phyloP scores from a whole-genome alignment of 305 asterid species.

The Plantago coronopus region DNA sequence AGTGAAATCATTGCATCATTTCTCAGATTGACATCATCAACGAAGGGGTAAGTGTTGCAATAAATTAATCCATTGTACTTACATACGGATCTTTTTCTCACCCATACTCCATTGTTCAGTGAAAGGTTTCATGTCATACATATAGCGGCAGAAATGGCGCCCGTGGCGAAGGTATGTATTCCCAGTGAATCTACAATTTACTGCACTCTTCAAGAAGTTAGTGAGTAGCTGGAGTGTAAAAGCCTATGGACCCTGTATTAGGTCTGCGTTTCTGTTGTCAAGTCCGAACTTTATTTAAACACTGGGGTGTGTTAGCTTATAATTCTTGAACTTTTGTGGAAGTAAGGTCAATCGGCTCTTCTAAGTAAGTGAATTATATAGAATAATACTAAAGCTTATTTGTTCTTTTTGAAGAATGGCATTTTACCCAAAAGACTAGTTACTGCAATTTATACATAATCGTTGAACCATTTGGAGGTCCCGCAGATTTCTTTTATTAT shows the following conservation, averaged over 20 bases:
- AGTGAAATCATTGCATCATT: conserved; percentile 55
- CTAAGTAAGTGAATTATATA: not conserved
- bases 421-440: not conserved
- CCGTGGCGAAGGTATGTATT: conserved; percentile 91
- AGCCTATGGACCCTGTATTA: not conserved
- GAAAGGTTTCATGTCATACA: conserved; percentile 81
- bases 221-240: conserved; percentile 15
- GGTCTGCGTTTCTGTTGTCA: not conserved
- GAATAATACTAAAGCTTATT: too few relatives aligned
- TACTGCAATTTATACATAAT: not conserved
- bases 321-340: not conserved
- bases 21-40: conserved; percentile 48
- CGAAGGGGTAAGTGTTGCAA: conserved; percentile 43
- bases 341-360: not conserved
- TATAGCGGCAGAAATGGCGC: conserved; percentile 99
- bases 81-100: conserved; percentile 8
- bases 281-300: not conserved
- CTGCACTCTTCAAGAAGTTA: conserved; percentile 11
- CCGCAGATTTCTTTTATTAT: not conserved
- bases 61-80: conserved; percentile 10
- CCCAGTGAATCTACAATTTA: conserved; percentile 8
- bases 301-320: not conserved
- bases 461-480: not conserved
- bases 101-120: conserved; percentile 43
- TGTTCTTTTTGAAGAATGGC: not conserved